Base-by-base conservation (phyloP, 108 stramenopile genomes). In the Craspedostauros australis region DNA sequence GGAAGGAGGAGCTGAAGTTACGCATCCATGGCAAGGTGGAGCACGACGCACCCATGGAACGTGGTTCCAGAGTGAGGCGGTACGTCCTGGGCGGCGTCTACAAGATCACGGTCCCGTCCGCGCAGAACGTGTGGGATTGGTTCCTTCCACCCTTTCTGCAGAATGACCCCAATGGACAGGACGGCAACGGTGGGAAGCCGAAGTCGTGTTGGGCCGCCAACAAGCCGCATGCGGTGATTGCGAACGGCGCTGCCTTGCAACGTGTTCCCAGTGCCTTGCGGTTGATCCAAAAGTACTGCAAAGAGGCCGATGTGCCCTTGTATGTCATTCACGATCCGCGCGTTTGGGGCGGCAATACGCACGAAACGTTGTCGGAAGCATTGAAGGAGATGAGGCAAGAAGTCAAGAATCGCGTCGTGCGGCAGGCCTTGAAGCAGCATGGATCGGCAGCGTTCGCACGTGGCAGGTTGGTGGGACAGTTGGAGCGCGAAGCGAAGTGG, bases 191-290 rank as follows among this genome's bases (percentile, higher is more conserved):
- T n/a, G n/a, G n/a, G n/a, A n/a, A n/a, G n/a, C n/a, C n/a, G n/a
- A n/a, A n/a, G n/a, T n/a, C n/a, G n/a, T 82, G 79, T 33, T 60
- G 84, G 49, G 88, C 88, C 8, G 80, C 77, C 9, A 75, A 84
- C 59, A 87, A 91, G 50, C 90, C 90, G 5, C 89, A 91, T 57
- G 90, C 90, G 16, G 90, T 91, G 21, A 80, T 91, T 54, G 84
- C 82, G 27, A 85, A 91, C 50, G 90, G 90, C 8, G 67, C 76
- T 26, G 83, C 82, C n/a, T 50, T 91, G 57, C 90, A 87, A 50
- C 78, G 85, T 5, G 84, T 87, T 0, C 90, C 86, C 2, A 80
- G 86, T 7, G 82, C 86, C 6, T 57, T 88, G 18, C 73, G 84
- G 23, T 76, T 67, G 30, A 54, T 91, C 21, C 70, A 75, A 27